These are phyloP conservation scores for Papiliotrema terrestris DNA, from an alignment of 1,284 basidiomycete genomes.

Conservation along the genomic window DNA sequence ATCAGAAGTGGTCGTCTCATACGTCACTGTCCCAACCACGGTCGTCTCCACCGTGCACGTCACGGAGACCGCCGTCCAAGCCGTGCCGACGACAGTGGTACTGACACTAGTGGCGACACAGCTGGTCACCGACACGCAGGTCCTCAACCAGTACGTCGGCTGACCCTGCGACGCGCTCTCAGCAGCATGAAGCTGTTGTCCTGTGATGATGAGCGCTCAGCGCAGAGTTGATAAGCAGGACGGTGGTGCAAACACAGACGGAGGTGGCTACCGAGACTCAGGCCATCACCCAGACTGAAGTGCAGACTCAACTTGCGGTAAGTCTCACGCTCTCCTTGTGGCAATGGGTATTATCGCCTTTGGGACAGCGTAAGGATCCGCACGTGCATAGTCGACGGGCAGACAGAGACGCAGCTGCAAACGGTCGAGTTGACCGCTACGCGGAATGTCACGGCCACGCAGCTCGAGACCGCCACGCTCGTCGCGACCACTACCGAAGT, in stretches of 20 bases:
- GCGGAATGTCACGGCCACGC: conserved; percentile 1
- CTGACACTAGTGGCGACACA: conserved; percentile 6
- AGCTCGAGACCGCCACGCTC: conserved; percentile 1
- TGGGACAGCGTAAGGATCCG: no score
- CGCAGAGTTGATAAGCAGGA: conserved; percentile 1
- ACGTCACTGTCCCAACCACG: conserved; percentile 6
- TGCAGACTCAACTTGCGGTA: conserved; percentile 1
- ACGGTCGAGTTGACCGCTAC: conserved; percentile 5
- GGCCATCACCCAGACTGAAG: background rate
- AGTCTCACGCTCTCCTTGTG: background rate
- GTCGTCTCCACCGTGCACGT: conserved; percentile 8
- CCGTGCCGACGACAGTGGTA: conserved; percentile 6
- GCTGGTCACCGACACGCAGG: conserved; percentile 5
- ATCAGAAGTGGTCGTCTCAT: background rate
- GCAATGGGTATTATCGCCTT: no score
- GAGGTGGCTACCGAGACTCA: background rate
- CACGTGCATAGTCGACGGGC: background rate
- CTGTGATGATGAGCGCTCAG: background rate
- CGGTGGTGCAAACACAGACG: conserved; percentile 1
- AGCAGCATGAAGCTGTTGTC: background rate
- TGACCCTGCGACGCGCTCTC: background rate
- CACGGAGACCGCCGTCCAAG: conserved; percentile 7
- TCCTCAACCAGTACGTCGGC: conserved; percentile 3
- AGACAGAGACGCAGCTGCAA: background rate
- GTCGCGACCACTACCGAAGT: conserved; percentile 1